Percentiles rank a stretch among this genome's conserved stretches.
Evolutionary conservation across 2,329 filamentous ascomycete species (phyloP).

Genomic region (Colletotrichum sublineola): DNA sequence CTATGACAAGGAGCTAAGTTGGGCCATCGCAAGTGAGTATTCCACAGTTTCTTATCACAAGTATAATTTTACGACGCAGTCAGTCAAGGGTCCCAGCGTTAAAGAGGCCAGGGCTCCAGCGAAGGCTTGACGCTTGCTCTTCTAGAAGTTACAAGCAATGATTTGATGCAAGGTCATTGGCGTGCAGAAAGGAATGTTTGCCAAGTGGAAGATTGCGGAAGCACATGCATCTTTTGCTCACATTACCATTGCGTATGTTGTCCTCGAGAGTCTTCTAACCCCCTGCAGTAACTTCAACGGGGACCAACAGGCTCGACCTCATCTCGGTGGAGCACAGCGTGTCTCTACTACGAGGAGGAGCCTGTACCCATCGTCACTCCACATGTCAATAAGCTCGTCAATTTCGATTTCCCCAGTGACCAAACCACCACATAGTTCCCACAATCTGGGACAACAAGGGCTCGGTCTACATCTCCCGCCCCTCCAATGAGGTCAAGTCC

Average conservation of each 20-base stretch:
- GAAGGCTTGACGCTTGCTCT: no score
- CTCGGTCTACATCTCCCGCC: constrained; percentile 3
- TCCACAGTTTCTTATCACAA: no score
- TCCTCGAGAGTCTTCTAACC: neutral
- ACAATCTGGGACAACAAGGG: constrained; percentile 11
- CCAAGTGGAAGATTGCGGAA: constrained; percentile 10
- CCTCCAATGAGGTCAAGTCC: neutral
- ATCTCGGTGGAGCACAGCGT: constrained; percentile 45
- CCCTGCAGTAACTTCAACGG: constrained; percentile 44
- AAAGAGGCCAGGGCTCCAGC: no score
- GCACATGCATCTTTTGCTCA: neutral
- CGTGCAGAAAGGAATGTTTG: no score
- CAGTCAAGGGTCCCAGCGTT: no score
- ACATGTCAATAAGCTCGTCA: constrained; percentile 39
- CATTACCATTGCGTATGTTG: neutral
- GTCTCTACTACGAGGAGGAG: constrained; percentile 11
- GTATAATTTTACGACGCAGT: no score
- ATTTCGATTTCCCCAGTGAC: constrained; percentile 3
- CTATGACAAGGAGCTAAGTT: no score
- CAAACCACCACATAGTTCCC: constrained; percentile 12
- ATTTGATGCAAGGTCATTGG: no score
- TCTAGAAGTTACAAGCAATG: no score
- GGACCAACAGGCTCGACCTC: constrained; percentile 41
- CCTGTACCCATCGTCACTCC: constrained; percentile 41
- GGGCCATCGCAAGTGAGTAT: no score